phyloP scores from a whole-genome alignment of 2,329 filamentous ascomycete genomes.

The Venturia oleaginea region DNA sequence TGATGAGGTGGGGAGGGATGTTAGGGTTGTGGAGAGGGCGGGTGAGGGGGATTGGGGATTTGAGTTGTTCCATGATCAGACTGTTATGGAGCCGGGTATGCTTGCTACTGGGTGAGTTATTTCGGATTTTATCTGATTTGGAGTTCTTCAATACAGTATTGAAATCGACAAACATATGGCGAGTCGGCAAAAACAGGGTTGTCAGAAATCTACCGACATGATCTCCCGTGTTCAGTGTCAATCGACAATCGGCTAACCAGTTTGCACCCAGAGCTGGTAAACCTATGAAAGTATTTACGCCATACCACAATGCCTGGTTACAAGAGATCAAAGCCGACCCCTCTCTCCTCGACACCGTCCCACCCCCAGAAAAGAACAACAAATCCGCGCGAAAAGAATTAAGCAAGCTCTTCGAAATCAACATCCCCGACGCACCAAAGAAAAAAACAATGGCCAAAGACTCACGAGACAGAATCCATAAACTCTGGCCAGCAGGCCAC shows the following conservation, averaged over 20 bases:
- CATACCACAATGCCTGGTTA: slow-evolving; percentile 41
- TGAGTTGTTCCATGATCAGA: slow-evolving; percentile 40
- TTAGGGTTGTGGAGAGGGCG: slow-evolving; percentile 31
- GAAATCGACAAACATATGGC: too few species aligned
- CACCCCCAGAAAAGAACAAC: slow-evolving; percentile 32
- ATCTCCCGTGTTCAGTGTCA: too few species aligned
- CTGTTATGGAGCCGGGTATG: slow-evolving; percentile 37
- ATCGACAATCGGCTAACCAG: too few species aligned
- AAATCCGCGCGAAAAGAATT: slow-evolving; percentile 22
- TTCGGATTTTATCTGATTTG: too few species aligned
- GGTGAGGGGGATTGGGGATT: slow-evolving; percentile 30
- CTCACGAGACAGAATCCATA: slow-evolving; percentile 32
- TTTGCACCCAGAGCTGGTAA: slow-evolving; percentile 26
- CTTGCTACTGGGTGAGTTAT: slow-evolving; percentile 24
- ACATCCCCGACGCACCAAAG: slow-evolving; percentile 28
- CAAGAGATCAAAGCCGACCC: slow-evolving; percentile 33
- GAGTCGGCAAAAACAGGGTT: too few species aligned
- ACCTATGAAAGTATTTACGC: slow-evolving; percentile 44
- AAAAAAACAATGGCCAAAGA: slow-evolving; percentile 33
- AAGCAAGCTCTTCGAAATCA: slow-evolving; percentile 24
- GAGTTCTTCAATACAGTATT: too few species aligned
- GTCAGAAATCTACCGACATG: too few species aligned
- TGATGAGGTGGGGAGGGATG: slow-evolving; percentile 38
- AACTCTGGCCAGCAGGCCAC: slow-evolving; percentile 38
- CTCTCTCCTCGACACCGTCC: slow-evolving; percentile 33